Evolutionary conservation across 345 rosid species (phyloP), one percentile per base, ranked within the genome.

Genomic region (Murraya paniculata): DNA sequence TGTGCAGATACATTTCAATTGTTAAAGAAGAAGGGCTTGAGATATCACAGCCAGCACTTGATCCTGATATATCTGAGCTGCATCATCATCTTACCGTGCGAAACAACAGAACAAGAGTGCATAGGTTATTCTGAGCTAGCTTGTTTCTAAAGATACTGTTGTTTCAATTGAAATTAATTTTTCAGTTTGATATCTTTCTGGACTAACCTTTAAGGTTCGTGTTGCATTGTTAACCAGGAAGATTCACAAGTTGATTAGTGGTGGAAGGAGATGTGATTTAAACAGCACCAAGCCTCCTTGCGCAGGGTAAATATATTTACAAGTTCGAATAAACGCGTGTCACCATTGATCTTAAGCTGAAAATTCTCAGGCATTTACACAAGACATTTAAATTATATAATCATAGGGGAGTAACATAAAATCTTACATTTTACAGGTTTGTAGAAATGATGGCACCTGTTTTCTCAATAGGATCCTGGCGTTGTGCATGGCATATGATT

Each of bases 361-460:
- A 60, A 60, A 25, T 10, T 27, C 33, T 66, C 30, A 9, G 24
- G 28, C 64, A 14, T 71, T 62, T 60, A 60, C 10, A 8, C 50
- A 21, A 13, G 18, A 3, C 50, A 11, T 45, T 45, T 18, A 13
- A 45, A 45, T 45, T 13, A 13, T 45, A 45, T 11, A 45, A 13
- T 45, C 50, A 11, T 7, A 24, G 62, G 78, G 25, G 38, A 10
- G 70, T 30, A 61, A 71, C 72, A 35, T 50, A 71, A 18, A 73
- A 76, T 36, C 36, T 59, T 41, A 19, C 74, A 53, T 77, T 6
- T 45, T 82, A 71, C 86, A 94, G 94, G 85, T 92, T 89, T 87
- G 95, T 92, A 2, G 94, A 94, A 84, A 89, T 94, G 91, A 90
- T 91, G 97, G 95, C 92, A 59, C 98, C 98, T 65, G 97, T 92